These are phyloP conservation scores for Debaryomyces udenii DNA, from an alignment of 1,139 yeast genomes.

Conservation along the genomic window DNA sequence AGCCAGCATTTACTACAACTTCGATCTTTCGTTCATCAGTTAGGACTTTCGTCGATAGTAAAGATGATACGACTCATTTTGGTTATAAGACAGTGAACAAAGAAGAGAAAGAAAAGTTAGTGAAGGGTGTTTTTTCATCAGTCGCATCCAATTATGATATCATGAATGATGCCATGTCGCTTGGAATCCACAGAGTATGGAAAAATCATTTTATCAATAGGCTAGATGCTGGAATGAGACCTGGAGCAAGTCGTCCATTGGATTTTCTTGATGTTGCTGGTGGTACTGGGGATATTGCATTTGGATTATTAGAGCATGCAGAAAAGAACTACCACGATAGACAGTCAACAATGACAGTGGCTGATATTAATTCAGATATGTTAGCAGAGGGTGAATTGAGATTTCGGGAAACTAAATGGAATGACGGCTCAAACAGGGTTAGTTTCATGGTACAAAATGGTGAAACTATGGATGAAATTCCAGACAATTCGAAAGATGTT, in stretches of 20 bases:
- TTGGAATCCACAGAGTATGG: conserved; percentile 96
- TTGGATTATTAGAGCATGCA: conserved; percentile 92
- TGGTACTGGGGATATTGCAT: conserved; percentile 98
- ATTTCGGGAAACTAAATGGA: conserved; percentile 54
- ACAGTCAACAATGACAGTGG: conserved; percentile 81
- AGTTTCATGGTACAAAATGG: conserved; percentile 90
- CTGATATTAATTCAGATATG: conserved; percentile 97
- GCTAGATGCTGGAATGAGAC: conserved; percentile 92
- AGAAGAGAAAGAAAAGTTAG: conserved; percentile 82
- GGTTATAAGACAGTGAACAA: conserved; percentile 86
- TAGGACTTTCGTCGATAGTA: conserved; percentile 10
- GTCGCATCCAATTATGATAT: conserved; percentile 94
- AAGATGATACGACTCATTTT: conserved; percentile 71
- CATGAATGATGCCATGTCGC: conserved; percentile 97
- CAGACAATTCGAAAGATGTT: conserved; percentile 87
- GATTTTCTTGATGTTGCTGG: conserved; percentile 96
- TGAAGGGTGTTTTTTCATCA: conserved; percentile 87
- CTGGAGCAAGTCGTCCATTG: conserved; percentile 77
- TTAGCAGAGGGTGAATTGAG: conserved; percentile 87
- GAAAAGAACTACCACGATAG: conserved; percentile 75
- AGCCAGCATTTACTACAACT: background rate
- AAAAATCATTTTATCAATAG: conserved; percentile 85
- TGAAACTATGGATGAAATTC: conserved; percentile 80
- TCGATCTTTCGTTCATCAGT: background rate
- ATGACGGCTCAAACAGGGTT: conserved; percentile 63